Base-by-base conservation (phyloP, 106 monocot species). In the Acanthochlamys bracteata region DNA sequence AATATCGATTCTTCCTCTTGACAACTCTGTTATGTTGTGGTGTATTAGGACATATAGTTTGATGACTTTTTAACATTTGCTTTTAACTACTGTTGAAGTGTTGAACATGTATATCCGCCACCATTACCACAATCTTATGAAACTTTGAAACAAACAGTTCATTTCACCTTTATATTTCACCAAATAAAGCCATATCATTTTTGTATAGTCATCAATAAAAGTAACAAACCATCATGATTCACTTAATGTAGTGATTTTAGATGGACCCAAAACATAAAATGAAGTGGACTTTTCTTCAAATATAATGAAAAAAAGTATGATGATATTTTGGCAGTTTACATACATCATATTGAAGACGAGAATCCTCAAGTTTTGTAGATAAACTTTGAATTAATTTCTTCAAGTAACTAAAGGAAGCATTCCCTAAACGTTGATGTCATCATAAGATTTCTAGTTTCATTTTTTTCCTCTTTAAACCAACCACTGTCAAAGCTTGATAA, bases 21-120 rank as follows among this genome's bases (percentile, higher is more conserved):
- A 16, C 61, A 27, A 61, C 39, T 39, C 61, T 39, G 40, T 61
- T 61, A 12, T 61, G 61, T 40, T 61, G 61, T 33, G 12, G 39
- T 15, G 61, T 61, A 39, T 61, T n/a, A 0, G 27, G 11, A n/a
- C 61, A 61, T 39, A 15, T 39, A 6, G 39, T 40, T 39, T 61
- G 61, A 40, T 61, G 27, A 40, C 39, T 39, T 39, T 39, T 61
- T 4, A n/a, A n/a, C 61, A 39, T 61, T 11, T 27, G 6, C 61
- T 27, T 11, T 0, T 10, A 61, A 14, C 39, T 39, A 61, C 10
- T 17, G 10, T 10, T 22, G 20, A 21, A 55, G 55, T 20, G 15
- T 4, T 1, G n/a, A 20, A 22, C 9, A 20, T 55, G 13, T 13
- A 19, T 51, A 51, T 19, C 10, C 51, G 13, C 51, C 51, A 15